Base-by-base conservation (phyloP, 2,329 filamentous ascomycete species). In the Xylariomycetidae sp. region DNA sequence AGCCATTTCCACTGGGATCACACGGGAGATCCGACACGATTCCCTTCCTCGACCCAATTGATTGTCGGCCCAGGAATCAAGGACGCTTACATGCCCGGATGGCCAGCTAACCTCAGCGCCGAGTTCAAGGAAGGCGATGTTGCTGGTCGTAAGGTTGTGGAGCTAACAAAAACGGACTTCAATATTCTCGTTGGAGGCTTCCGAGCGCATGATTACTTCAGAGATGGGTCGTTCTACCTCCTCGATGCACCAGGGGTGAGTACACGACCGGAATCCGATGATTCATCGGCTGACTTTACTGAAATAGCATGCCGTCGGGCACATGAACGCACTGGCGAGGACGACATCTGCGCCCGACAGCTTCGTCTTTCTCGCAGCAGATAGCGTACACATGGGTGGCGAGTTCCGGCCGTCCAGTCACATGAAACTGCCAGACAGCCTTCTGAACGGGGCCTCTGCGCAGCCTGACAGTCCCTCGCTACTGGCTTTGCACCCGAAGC, bases 61-160 rank as follows among this genome's bases (percentile, higher is more conserved):
- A 12, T 34, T 13, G 31, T 34, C 20, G 35, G 35, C 2, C 31
- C 27, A 6, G 31, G 35, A 12, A 23, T 38, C 26, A 38, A 34
- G 22, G 25, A 38, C 10, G 12, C 14, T 7, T 19, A 25, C 19
- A 20, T 29, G 16, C 20, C 23, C 7, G 35, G 35, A 4, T 38
- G 20, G 16, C 35, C 31, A 13, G 17, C 7, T 2, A 29, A 25
- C 19, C 16, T 23, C 12, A 19, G 30, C 4, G 29, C 35, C 10
- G 35, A 32, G 19, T 34, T 22, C 32, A 28, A n/a, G 16, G 12
- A 23, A 8, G 14, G 13, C 5, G 32, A 28, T 7, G 15, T 23
- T 14, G 25, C 18, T 7, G 35, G 26, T n/a, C 30, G 30, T 10
- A 31, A 29, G 10, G 10, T 31, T 15, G 18, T 37, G 7, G 35